Percentiles rank a stretch among this genome's conserved stretches.
Evolutionary conservation across 106 monocot species (phyloP).

Genomic region (Amphibolis antarctica): DNA sequence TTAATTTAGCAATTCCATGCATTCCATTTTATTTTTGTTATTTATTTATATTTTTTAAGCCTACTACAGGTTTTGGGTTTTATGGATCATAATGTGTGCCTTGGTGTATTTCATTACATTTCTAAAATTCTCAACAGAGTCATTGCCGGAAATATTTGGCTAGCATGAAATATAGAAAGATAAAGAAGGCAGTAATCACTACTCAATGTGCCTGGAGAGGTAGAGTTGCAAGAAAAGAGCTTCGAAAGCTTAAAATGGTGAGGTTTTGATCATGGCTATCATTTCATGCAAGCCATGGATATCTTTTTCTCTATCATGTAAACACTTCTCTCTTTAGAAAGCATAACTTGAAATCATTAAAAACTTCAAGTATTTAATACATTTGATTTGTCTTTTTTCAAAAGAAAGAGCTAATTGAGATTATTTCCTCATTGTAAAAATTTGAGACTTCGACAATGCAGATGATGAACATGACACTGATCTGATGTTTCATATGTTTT

Average conservation of each 20-base stretch:
- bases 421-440: too few relatives aligned
- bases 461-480: too few relatives aligned
- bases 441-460: too few relatives aligned
- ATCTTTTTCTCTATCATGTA: neutral
- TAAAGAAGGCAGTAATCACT: conserved; percentile 43
- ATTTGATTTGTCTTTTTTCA: too few relatives aligned
- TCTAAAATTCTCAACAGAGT: conserved; percentile 28
- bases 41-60: neutral
- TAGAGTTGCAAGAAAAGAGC: conserved; percentile 57
- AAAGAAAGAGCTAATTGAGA: too few relatives aligned
- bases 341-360: too few relatives aligned
- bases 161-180: conserved; percentile 31
- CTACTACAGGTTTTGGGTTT: too few relatives aligned
- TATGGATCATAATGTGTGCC: too few relatives aligned
- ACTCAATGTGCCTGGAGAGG: conserved; percentile 84
- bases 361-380: too few relatives aligned
- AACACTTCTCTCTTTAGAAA: too few relatives aligned
- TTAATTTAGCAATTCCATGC: neutral
- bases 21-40: neutral
- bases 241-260: conserved; percentile 65
- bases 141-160: conserved; percentile 46
- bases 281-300: neutral
- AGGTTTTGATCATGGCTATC: conserved; percentile 3
- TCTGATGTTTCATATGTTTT: too few relatives aligned
- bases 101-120: neutral